phyloP scores from a whole-genome alignment of 225 moss, liverwort and hornwort genomes.

The Marchantia polymorpha region DNA sequence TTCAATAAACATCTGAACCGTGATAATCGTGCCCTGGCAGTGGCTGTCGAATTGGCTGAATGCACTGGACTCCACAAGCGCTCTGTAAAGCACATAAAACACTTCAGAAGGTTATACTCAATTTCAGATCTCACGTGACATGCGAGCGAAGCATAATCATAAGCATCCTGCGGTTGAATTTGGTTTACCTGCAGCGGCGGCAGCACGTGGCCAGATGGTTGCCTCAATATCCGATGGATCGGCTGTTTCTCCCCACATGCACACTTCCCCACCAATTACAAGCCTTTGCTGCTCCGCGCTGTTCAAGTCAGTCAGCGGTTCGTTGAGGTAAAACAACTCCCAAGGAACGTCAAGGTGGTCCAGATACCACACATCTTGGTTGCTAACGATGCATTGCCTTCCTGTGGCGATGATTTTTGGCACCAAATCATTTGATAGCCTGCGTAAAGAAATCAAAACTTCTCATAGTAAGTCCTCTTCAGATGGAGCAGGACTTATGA shows the following conservation, averaged over 20 bases:
- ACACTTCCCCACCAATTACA: conserved; percentile 89
- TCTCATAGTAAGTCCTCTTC: too few relatives aligned
- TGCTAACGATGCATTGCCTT: conserved; percentile 70
- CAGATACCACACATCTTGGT: conserved; percentile 92
- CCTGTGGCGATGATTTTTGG: conserved; percentile 53
- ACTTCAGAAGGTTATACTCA: neutral
- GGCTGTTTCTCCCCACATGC: conserved; percentile 98
- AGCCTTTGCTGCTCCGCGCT: conserved; percentile 44
- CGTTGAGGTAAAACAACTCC: conserved; percentile 72
- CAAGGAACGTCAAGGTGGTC: conserved; percentile 83
- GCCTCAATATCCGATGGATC: conserved; percentile 74
- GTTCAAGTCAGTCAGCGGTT: conserved; percentile 48
- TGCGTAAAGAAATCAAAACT: conserved; percentile 30
- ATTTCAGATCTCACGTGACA: neutral
- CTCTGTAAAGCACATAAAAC: conserved; percentile 44
- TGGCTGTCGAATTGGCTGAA: conserved; percentile 42
- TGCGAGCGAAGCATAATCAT: neutral
- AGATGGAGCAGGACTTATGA: too few relatives aligned
- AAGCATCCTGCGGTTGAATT: too few relatives aligned
- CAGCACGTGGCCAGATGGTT: conserved; percentile 96
- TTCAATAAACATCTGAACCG: conserved; percentile 78
- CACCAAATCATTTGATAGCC: conserved; percentile 65
- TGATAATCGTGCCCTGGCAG: conserved; percentile 59
- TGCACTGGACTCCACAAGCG: conserved; percentile 72
- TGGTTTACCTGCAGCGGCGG: conserved; percentile 79